Percentiles rank a stretch among this genome's conserved stretches.
phyloP scores from a whole-genome alignment of 176 grass and related monocot species.

The Pontederia paniculata region DNA sequence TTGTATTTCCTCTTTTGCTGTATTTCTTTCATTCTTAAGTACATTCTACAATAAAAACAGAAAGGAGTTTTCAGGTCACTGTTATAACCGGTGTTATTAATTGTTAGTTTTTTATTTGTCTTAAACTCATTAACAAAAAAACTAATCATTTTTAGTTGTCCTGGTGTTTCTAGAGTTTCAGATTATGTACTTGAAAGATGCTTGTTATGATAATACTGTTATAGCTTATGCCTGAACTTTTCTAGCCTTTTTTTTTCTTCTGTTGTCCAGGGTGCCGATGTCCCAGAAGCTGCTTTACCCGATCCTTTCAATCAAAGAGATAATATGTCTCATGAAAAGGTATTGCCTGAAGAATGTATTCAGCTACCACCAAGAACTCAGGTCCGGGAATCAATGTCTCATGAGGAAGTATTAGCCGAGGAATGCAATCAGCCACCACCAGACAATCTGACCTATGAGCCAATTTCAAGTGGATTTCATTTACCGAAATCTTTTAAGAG shows the following conservation, averaged over 20 bases:
- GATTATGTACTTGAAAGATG: background rate
- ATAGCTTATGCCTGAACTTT: slow-evolving; percentile 1
- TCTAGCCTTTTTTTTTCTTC: slow-evolving; percentile 12
- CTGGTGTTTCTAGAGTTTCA: no score
- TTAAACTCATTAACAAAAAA: no score
- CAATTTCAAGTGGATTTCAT: slow-evolving; percentile 48
- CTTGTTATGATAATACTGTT: background rate
- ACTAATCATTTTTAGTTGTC: no score
- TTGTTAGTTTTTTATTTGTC: no score
- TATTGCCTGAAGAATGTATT: slow-evolving; percentile 13
- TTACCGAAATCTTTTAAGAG: slow-evolving; percentile 65
- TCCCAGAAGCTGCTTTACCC: slow-evolving; percentile 73
- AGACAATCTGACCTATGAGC: slow-evolving; percentile 23
- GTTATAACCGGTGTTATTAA: no score
- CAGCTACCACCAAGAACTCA: slow-evolving; percentile 25
- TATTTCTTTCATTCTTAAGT: no score
- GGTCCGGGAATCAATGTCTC: slow-evolving; percentile 4
- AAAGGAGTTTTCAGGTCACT: no score
- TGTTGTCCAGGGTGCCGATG: slow-evolving; percentile 42
- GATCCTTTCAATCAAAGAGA: slow-evolving; percentile 61
- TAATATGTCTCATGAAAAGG: slow-evolving; percentile 23
- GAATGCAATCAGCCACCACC: slow-evolving; percentile 20
- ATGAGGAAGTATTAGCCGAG: slow-evolving; percentile 18
- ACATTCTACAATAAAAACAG: no score
- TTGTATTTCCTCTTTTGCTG: background rate